Percentiles rank a stretch among this genome's conserved stretches.
Conservation (phyloP, 345 rosid species). For the Salix purpurea region DNA sequence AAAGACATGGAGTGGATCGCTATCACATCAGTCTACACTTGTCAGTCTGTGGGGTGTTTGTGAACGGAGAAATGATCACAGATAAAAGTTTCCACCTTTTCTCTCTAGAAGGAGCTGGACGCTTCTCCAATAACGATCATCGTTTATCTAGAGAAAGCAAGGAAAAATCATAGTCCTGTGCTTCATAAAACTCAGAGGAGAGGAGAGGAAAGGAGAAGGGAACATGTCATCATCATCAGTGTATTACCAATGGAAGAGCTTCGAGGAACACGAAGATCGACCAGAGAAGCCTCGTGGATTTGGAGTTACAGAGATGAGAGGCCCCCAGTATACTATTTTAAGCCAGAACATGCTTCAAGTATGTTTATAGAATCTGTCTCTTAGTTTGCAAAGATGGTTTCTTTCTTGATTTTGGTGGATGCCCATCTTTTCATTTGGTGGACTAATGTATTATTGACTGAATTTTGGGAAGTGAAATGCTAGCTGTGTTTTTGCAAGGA, state of each 20-base stretch:
- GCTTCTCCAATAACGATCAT: background rate
- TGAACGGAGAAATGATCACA: too few species aligned
- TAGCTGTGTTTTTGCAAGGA: background rate
- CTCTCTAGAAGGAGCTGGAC: background rate
- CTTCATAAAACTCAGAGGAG: background rate
- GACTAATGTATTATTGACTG: background rate
- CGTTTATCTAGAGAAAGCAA: background rate
- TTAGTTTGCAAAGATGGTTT: background rate
- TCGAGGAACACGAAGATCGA: conserved; percentile 77
- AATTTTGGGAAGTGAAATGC: background rate
- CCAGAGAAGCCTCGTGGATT: conserved; percentile 85
- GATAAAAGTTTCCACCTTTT: too few species aligned
- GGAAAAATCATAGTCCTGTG: background rate
- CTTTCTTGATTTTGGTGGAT: background rate
- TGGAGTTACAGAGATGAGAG: conserved; percentile 91
- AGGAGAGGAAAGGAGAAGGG: background rate
- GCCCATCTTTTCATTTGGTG: background rate
- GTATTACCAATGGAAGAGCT: conserved; percentile 61
- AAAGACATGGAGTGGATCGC: too few species aligned
- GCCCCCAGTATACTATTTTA: conserved; percentile 62
- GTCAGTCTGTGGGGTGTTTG: background rate
- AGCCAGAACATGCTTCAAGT: conserved; percentile 71
- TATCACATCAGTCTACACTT: background rate
- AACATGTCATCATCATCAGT: conserved; percentile 35
- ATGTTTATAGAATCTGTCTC: background rate